Conservation (phyloP, 768 basidiomycete species). For the Xanthoconium stramineum region DNA sequence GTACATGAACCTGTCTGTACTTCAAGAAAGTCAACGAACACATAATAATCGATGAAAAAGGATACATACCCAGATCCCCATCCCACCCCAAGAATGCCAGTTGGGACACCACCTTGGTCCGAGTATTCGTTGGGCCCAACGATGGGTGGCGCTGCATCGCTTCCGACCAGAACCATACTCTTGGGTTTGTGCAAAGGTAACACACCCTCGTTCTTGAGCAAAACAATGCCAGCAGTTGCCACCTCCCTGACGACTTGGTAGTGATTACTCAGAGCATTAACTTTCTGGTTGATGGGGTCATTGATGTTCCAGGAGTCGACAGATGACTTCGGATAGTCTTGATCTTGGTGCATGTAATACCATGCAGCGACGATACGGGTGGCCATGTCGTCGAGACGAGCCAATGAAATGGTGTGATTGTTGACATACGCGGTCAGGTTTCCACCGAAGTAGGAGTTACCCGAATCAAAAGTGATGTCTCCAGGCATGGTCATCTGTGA, state of each 20-base stretch:
- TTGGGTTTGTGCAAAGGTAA: slow-evolving; percentile 60
- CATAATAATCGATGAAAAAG: neutral
- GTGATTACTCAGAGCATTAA: slow-evolving; percentile 60
- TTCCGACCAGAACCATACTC: slow-evolving; percentile 60
- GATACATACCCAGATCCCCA: slow-evolving; percentile 75
- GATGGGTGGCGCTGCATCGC: slow-evolving; percentile 58
- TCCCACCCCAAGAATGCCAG: slow-evolving; percentile 82
- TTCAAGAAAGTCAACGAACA: slow-evolving; percentile 15
- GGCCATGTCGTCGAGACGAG: slow-evolving; percentile 69
- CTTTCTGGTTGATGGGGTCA: slow-evolving; percentile 37
- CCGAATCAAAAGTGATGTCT: slow-evolving; percentile 43
- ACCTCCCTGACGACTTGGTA: slow-evolving; percentile 52
- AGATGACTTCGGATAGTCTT: slow-evolving; percentile 25
- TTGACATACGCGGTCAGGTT: slow-evolving; percentile 57
- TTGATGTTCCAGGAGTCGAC: slow-evolving; percentile 27
- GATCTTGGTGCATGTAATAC: slow-evolving; percentile 39
- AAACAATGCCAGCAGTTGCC: slow-evolving; percentile 60
- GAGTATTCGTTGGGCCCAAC: slow-evolving; percentile 69
- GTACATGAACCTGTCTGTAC: slow-evolving; percentile 74
- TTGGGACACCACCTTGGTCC: slow-evolving; percentile 55
- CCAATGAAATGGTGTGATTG: slow-evolving; percentile 54
- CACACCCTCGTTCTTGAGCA: slow-evolving; percentile 62
- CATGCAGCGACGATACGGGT: slow-evolving; percentile 67
- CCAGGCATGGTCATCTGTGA: slow-evolving; percentile 72
- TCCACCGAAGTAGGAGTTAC: slow-evolving; percentile 53